Evolutionary conservation across 163 green algal species (phyloP).

Genomic region (Trebouxia gelatinosa): DNA sequence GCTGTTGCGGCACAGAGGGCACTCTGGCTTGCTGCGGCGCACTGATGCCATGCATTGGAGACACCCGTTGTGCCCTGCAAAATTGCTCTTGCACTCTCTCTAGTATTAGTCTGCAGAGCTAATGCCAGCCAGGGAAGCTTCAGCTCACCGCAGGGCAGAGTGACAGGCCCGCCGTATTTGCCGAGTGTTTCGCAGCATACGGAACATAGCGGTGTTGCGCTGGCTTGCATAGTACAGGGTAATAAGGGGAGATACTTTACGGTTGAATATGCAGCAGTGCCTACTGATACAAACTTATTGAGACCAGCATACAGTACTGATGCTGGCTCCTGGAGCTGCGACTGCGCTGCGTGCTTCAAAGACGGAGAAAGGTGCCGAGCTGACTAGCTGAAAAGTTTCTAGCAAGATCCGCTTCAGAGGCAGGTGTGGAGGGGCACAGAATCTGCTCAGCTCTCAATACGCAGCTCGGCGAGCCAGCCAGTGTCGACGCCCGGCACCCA

Average conservation of each 20-base stretch:
- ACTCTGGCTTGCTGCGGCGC: constrained; percentile 54
- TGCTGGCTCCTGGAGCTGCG: neutral
- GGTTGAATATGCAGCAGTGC: too few relatives aligned
- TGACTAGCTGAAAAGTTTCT: too few relatives aligned
- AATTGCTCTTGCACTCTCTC: neutral
- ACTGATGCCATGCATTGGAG: constrained; percentile 63
- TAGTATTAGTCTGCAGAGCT: neutral
- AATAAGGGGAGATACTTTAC: too few relatives aligned
- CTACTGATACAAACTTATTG: too few relatives aligned
- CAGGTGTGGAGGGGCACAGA: too few relatives aligned
- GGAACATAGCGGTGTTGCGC: constrained; percentile 45
- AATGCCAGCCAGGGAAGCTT: neutral
- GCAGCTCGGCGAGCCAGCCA: too few relatives aligned
- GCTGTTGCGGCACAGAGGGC: constrained; percentile 61
- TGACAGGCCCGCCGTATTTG: constrained; percentile 62
- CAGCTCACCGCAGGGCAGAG: constrained; percentile 65
- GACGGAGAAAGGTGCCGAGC: too few relatives aligned
- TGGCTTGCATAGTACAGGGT: constrained; percentile 12
- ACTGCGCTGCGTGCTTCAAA: neutral
- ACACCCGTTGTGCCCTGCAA: constrained; percentile 74
- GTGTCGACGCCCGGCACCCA: too few relatives aligned
- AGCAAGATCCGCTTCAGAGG: too few relatives aligned
- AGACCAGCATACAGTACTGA: too few relatives aligned
- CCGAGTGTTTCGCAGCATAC: constrained; percentile 65
- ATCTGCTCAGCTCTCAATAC: too few relatives aligned